Conservation (phyloP, 805 yeast species). For the Suhomyces tanzawaensis region DNA sequence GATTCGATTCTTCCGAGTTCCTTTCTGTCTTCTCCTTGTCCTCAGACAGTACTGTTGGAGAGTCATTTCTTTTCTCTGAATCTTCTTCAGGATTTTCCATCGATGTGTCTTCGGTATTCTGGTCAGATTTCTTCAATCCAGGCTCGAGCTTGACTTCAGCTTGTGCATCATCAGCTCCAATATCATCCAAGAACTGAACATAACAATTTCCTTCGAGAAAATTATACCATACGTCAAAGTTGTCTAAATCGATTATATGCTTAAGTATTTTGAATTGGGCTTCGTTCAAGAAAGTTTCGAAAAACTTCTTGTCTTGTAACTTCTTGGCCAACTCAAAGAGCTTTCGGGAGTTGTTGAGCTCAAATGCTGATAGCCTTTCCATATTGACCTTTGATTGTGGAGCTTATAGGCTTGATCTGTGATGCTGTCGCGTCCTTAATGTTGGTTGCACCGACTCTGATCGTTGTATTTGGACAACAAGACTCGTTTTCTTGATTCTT, state of each 20-base stretch:
- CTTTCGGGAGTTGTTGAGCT: constrained; percentile 28
- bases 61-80: constrained; percentile 17
- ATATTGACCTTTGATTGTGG: no score
- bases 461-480: no score
- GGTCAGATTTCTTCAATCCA: constrained; percentile 1
- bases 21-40: constrained; percentile 13
- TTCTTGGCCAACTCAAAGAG: constrained; percentile 36
- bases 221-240: constrained; percentile 42
- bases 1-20: not conserved
- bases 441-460: no score
- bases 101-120: constrained; percentile 8
- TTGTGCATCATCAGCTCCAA: not conserved
- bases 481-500: no score
- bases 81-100: constrained; percentile 4
- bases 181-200: constrained; percentile 19
- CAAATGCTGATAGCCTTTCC: constrained; percentile 40
- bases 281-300: constrained; percentile 45
- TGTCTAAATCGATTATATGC: constrained; percentile 38
- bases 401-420: no score
- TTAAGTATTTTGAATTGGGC: constrained; percentile 54
- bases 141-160: constrained; percentile 2
- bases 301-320: constrained; percentile 30
- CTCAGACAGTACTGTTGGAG: no score
- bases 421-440: no score
- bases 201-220: constrained; percentile 42